Conservation (phyloP, 2,329 filamentous ascomycete species). For the Sclerotiophoma versabilis region DNA sequence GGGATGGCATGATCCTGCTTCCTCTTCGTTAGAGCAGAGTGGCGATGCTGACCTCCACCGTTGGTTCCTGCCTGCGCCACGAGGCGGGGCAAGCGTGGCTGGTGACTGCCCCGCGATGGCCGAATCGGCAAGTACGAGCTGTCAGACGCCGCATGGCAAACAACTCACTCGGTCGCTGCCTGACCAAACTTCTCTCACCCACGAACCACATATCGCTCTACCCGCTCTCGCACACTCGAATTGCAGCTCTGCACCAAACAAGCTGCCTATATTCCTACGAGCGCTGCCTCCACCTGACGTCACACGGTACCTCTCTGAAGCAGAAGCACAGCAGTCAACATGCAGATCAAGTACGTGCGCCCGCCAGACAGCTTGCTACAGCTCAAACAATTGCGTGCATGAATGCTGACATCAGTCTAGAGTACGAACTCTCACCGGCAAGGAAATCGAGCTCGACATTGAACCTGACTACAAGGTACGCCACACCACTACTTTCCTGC, state of each 20-base stretch:
- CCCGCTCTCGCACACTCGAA: not conserved
- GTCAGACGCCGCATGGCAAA: conserved; percentile 15
- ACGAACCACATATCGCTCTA: not conserved
- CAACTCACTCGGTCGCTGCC: conserved; percentile 12
- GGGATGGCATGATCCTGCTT: not conserved
- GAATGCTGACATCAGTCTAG: conserved; percentile 57
- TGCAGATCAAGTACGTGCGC: conserved; percentile 48
- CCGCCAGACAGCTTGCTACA: not conserved
- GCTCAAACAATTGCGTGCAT: not conserved
- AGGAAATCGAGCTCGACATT: conserved; percentile 98
- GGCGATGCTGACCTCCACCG: not conserved
- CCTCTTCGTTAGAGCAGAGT: too few species aligned
- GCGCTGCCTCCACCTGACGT: not conserved
- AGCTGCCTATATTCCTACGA: not conserved
- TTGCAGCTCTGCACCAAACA: not conserved
- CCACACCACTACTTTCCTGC: not conserved
- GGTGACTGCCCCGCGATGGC: conserved; percentile 21
- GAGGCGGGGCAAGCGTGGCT: conserved; percentile 17
- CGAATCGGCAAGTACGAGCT: conserved; percentile 23
- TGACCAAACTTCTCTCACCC: conserved; percentile 20
- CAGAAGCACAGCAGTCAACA: conserved; percentile 23
- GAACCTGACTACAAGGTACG: conserved; percentile 89
- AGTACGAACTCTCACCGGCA: conserved; percentile 96
- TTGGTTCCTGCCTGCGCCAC: conserved; percentile 5
- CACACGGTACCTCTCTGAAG: not conserved